Evolutionary conservation across 2,329 filamentous ascomycete species (phyloP).

Genomic region (Fusarium protoensiforme): DNA sequence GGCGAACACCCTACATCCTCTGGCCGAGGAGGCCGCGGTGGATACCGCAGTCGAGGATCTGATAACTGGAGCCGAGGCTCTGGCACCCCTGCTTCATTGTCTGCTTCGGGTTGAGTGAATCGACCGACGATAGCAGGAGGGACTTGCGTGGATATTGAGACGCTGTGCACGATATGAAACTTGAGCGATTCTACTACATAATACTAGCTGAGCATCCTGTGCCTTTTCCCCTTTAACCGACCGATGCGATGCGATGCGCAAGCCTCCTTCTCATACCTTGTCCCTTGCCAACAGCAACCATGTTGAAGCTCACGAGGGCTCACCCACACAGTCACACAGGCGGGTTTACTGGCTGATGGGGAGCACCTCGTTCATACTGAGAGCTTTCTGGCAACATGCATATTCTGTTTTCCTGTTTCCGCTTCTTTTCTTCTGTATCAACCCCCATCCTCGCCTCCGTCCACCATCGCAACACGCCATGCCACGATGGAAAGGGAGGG

Average conservation of each 20-base stretch:
- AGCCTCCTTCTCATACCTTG: conserved; percentile 8
- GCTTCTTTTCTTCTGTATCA: conserved; percentile 16
- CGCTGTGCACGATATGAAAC: conserved; percentile 11
- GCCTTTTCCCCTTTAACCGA: conserved; percentile 7
- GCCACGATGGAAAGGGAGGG: not conserved
- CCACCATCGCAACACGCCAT: conserved; percentile 11
- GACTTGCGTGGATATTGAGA: conserved; percentile 15
- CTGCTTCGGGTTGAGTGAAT: conserved; percentile 33
- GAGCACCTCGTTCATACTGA: not conserved
- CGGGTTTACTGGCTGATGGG: conserved; percentile 1
- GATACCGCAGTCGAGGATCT: conserved; percentile 53
- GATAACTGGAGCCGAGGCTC: conserved; percentile 55
- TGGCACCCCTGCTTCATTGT: conserved; percentile 38
- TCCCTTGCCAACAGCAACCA: not conserved
- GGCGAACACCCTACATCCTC: conserved; percentile 39
- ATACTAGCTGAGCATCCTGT: conserved; percentile 35
- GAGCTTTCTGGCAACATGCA: conserved; percentile 2
- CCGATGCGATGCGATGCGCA: conserved; percentile 7
- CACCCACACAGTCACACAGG: conserved; percentile 2
- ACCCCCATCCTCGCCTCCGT: conserved; percentile 10
- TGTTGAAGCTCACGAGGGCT: conserved; percentile 3
- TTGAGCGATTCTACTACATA: conserved; percentile 29
- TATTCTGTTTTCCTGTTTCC: conserved; percentile 8
- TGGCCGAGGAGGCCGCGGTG: conserved; percentile 52
- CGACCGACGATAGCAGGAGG: conserved; percentile 12